Base-by-base conservation (phyloP, 2,329 filamentous ascomycete genomes). In the Ceratocystis destructans region DNA sequence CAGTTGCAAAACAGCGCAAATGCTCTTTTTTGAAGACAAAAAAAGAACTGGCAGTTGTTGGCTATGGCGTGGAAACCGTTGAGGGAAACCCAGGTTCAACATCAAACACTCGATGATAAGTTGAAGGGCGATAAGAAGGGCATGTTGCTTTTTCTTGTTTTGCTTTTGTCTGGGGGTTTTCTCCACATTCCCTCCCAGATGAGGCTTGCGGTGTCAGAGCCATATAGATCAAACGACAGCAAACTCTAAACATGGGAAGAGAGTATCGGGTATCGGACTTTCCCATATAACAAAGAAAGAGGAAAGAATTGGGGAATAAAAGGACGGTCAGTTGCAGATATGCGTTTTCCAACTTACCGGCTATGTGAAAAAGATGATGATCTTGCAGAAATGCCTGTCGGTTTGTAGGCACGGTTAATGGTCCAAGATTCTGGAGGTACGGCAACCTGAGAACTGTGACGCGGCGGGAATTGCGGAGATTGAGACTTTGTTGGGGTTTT, bases 361-460 rank as follows among this genome's bases (percentile, higher is more conserved):
- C 44, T 44, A 12, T 65, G 65, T 5, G 64, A 68, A 64, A 68
- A 68, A 25, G 66, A 68, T 20, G 66, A 68, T 7, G 66, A 64
- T 25, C 66, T 46, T 22, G 50, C 64, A 25, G 57, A 61, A 5
- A 31, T 17, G 61, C 62, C 62, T 1, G 37, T 50, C 25, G 22
- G 45, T 44, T 63, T 65, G 22, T 61, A 64, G 25, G 33, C 33
- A n/a, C 44, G 66, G 15, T 57, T 46, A 44, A 68, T 45, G 10
- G 31, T 45, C 64, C 66, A 66, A 33, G 64, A 65, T 44, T 50
- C 63, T 45, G 63, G 53, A 55, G 55, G 25, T 17, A 66, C 61
- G 20, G 53, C 62, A 33, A 46, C 66, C 7, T 33, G 45, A 46
- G 66, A 64, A 25, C 64, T 62, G 53, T 64, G 55, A 22, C 66